Conservation (phyloP, 2,329 filamentous ascomycete species). For the Alternaria incomplexa region DNA sequence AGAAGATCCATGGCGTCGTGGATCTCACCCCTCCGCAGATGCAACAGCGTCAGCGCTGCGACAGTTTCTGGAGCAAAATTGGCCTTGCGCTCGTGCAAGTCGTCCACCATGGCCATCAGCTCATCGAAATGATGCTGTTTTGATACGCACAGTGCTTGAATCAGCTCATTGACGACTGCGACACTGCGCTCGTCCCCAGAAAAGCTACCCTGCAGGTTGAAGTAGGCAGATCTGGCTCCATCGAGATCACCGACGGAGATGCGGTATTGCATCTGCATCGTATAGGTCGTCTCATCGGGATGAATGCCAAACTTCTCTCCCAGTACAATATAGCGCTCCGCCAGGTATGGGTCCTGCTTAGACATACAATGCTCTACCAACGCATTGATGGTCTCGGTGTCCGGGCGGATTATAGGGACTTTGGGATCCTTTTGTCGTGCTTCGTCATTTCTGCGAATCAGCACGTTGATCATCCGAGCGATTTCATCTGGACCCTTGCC, state of each 20-base stretch:
- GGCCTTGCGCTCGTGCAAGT: conserved; percentile 72
- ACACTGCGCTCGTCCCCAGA: conserved; percentile 65
- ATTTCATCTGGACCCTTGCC: conserved; percentile 76
- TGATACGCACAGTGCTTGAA: conserved; percentile 69
- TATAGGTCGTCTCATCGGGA: conserved; percentile 72
- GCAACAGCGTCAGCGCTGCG: conserved; percentile 72
- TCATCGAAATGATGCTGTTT: conserved; percentile 69
- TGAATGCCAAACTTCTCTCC: conserved; percentile 68
- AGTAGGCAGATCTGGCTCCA: conserved; percentile 71
- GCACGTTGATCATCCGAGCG: conserved; percentile 72
- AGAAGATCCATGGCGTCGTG: conserved; percentile 83
- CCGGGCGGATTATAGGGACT: conserved; percentile 56
- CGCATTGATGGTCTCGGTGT: conserved; percentile 75
- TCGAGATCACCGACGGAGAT: conserved; percentile 75
- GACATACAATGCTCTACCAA: conserved; percentile 75
- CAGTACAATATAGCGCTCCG: conserved; percentile 74
- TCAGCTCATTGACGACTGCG: conserved; percentile 71
- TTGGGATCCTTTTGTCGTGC: conserved; percentile 46
- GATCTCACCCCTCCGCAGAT: conserved; percentile 77
- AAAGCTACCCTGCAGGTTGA: conserved; percentile 64
- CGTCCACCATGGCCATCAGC: conserved; percentile 74
- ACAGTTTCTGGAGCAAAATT: conserved; percentile 77
- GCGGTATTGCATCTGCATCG: conserved; percentile 77
- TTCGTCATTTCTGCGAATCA: conserved; percentile 60
- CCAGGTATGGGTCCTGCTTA: conserved; percentile 72